Conservation (phyloP, 2,329 filamentous ascomycete genomes). For the Pyrenochaeta sp. region DNA sequence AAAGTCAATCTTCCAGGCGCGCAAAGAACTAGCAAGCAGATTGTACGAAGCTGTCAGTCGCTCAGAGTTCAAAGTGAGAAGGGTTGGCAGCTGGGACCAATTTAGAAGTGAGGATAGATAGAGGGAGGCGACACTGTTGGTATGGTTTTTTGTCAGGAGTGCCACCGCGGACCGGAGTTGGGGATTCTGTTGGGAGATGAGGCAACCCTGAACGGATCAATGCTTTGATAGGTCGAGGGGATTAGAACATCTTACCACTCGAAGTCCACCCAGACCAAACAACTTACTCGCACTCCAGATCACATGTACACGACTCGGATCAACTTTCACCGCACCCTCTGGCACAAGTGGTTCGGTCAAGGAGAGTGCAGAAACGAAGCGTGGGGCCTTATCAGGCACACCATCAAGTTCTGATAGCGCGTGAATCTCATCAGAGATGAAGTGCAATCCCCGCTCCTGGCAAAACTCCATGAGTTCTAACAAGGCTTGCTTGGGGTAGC, state of each 20-base stretch:
- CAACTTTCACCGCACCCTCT: conserved; percentile 42
- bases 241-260: conserved; percentile 27
- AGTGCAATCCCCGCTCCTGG: conserved; percentile 38
- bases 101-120: conserved; percentile 33
- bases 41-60: conserved; percentile 31
- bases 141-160: conserved; percentile 23
- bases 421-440: conserved; percentile 40
- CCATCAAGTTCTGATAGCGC: conserved; percentile 25
- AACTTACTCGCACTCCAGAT: conserved; percentile 43
- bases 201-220: conserved; percentile 31
- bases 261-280: conserved; percentile 39
- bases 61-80: conserved; percentile 33
- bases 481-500: conserved; percentile 34
- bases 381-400: conserved; percentile 9
- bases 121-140: conserved; percentile 27
- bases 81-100: conserved; percentile 36
- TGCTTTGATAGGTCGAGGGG: conserved; percentile 3
- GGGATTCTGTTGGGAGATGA: conserved; percentile 41
- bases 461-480: conserved; percentile 45
- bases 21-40: conserved; percentile 23
- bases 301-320: conserved; percentile 41
- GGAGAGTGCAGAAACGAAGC: conserved; percentile 35
- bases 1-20: conserved; percentile 24
- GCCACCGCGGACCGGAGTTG: conserved; percentile 28
- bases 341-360: conserved; percentile 39